phyloP scores from a whole-genome alignment of 2,329 filamentous ascomycete species.

The Aspergillus uvarum region DNA sequence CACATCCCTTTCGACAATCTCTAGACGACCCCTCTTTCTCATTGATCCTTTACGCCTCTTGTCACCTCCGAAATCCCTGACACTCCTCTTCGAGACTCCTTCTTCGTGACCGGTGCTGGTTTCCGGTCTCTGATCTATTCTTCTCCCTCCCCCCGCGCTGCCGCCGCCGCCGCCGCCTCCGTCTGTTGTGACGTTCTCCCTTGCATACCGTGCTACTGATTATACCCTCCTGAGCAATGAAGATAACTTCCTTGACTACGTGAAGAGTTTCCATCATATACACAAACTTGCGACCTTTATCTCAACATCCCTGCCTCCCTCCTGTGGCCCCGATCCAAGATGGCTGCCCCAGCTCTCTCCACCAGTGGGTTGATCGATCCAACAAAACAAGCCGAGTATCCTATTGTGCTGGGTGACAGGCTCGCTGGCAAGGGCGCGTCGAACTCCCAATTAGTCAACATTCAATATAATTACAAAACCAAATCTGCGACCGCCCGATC shows the following conservation, averaged over 20 bases:
- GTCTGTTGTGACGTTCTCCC: conserved; percentile 23
- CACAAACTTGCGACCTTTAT: conserved; percentile 8
- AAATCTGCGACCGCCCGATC: conserved; percentile 42
- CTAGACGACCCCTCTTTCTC: neutral
- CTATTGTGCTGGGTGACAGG: conserved; percentile 46
- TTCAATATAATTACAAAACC: conserved; percentile 49
- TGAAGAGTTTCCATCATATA: conserved; percentile 3
- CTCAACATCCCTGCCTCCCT: neutral
- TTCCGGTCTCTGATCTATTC: conserved; percentile 7
- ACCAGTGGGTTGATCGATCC: conserved; percentile 42
- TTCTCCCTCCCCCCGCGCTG: conserved; percentile 1
- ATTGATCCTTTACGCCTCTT: neutral
- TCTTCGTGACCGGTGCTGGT: conserved; percentile 14
- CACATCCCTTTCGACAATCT: neutral
- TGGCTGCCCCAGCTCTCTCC: conserved; percentile 35
- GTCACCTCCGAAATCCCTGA: too few relatives aligned
- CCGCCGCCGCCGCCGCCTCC: neutral
- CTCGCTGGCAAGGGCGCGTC: conserved; percentile 32
- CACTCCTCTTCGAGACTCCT: too few relatives aligned
- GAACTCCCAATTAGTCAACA: conserved; percentile 35
- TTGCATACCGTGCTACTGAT: conserved; percentile 16
- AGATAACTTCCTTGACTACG: conserved; percentile 6
- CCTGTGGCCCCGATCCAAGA: conserved; percentile 19
- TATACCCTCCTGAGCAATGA: conserved; percentile 16
- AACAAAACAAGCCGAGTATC: conserved; percentile 48